Percentiles rank a stretch among this genome's conserved stretches.
Conservation (phyloP, 2,329 filamentous ascomycete species). For the Botrytis byssoidea region DNA sequence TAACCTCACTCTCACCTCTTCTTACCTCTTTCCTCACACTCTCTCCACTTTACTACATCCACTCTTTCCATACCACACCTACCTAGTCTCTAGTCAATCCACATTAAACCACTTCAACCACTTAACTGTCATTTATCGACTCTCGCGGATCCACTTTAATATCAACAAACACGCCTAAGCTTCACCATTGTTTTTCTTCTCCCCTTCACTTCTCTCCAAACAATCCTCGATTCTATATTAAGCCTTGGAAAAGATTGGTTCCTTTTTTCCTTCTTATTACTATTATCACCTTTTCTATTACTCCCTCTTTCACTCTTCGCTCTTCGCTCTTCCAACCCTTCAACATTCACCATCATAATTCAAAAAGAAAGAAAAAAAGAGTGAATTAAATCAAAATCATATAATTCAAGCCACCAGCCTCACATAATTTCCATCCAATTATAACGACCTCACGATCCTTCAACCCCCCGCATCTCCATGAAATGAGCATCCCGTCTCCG, state of each 20-base stretch:
- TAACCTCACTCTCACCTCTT: no score
- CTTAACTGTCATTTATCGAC: not conserved
- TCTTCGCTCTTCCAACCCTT: not conserved
- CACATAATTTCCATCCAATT: not conserved
- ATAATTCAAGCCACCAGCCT: not conserved
- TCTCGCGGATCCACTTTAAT: not conserved
- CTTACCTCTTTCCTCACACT: not conserved
- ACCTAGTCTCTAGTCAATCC: not conserved
- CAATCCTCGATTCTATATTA: not conserved
- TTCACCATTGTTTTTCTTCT: conserved; percentile 4
- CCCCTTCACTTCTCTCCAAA: not conserved
- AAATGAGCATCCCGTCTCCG: conserved; percentile 22
- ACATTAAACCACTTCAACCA: not conserved
- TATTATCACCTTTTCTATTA: not conserved
- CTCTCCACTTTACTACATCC: not conserved
- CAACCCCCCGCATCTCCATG: conserved; percentile 21
- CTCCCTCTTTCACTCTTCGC: not conserved
- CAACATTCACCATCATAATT: not conserved
- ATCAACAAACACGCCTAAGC: conserved; percentile 3
- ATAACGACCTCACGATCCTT: not conserved
- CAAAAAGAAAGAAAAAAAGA: not conserved
- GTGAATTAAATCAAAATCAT: not conserved
- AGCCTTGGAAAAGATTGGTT: not conserved
- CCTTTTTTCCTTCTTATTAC: not conserved
- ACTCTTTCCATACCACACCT: not conserved